Evolutionary conservation across 495 filamentous ascomycete genomes (phyloP).

Genomic region (Aspergillus indologenus): DNA sequence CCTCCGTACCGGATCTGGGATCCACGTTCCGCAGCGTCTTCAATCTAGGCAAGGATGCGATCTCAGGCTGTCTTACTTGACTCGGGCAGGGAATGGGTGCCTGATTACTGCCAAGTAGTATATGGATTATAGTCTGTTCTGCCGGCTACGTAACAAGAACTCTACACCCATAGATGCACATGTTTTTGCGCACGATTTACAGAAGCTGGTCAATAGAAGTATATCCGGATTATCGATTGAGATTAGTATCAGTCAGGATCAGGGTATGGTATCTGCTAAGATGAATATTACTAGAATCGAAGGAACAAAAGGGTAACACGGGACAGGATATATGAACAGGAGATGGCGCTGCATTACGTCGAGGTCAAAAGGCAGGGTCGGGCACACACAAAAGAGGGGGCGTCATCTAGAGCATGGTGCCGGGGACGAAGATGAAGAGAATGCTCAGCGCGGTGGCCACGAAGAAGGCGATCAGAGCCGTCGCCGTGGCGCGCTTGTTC

Average conservation of each 20-base stretch:
- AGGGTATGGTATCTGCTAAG: background rate
- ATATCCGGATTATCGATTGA: background rate
- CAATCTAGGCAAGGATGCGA: too few species aligned
- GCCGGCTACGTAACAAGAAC: too few species aligned
- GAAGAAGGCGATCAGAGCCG: constrained; percentile 65
- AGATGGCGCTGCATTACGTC: background rate
- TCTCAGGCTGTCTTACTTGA: too few species aligned
- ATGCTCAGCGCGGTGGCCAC: constrained; percentile 73
- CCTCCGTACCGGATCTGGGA: too few species aligned
- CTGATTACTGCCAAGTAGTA: too few species aligned
- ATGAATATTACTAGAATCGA: background rate
- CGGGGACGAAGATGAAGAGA: constrained; percentile 90
- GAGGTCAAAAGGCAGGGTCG: constrained; percentile 6
- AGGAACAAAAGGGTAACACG: background rate
- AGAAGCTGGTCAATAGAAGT: background rate
- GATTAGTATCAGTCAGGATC: background rate
- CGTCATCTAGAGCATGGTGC: constrained; percentile 64
- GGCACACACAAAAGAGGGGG: constrained; percentile 9
- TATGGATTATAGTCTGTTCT: too few species aligned
- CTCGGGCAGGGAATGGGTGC: too few species aligned
- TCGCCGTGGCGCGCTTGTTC: constrained; percentile 74
- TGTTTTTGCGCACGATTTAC: too few species aligned
- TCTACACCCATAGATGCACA: too few species aligned
- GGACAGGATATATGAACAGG: background rate
- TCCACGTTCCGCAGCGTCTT: too few species aligned